Percentiles rank a stretch among this genome's conserved stretches.
phyloP scores from a whole-genome alignment of 352 stramenopile species.

The Globisporangium polare region DNA sequence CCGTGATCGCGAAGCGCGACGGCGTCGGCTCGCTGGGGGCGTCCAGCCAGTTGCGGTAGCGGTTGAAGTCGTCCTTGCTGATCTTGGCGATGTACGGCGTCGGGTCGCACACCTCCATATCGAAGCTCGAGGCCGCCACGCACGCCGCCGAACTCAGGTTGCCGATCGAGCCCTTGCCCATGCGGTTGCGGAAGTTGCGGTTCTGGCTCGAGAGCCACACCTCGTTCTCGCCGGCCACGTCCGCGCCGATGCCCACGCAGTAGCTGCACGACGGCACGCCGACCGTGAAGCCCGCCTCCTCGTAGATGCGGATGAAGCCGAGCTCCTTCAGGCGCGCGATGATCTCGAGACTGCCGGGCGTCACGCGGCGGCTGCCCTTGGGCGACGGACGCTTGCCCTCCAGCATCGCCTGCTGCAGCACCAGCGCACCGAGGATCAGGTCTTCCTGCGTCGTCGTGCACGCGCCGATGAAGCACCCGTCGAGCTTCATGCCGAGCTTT shows the following conservation, averaged over 20 bases:
- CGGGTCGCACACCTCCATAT: constrained; percentile 73
- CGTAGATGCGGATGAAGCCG: constrained; percentile 67
- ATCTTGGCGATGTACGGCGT: constrained; percentile 59
- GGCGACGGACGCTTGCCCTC: constrained; percentile 49
- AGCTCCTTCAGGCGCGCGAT: constrained; percentile 58
- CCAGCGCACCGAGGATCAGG: constrained; percentile 68
- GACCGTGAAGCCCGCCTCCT: constrained; percentile 75
- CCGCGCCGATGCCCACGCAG: constrained; percentile 77
- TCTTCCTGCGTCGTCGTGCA: constrained; percentile 83
- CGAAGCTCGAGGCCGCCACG: constrained; percentile 74
- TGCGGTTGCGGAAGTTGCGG: constrained; percentile 85
- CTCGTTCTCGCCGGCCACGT: constrained; percentile 66
- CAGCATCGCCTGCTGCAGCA: constrained; percentile 70
- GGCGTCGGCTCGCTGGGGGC: constrained; percentile 21
- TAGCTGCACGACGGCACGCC: constrained; percentile 77
- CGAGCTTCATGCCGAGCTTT: constrained; percentile 71
- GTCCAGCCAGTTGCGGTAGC: constrained; percentile 74
- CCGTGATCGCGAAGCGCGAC: constrained; percentile 35
- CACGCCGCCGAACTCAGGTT: constrained; percentile 66
- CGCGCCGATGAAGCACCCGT: constrained; percentile 81
- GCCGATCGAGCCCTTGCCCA: constrained; percentile 78
- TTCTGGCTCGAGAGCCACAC: constrained; percentile 84
- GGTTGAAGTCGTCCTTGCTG: constrained; percentile 70
- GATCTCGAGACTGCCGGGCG: constrained; percentile 74
- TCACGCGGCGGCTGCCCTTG: constrained; percentile 61